phyloP scores from a whole-genome alignment of 805 yeast species.

The Kluyveromyces lactis region DNA sequence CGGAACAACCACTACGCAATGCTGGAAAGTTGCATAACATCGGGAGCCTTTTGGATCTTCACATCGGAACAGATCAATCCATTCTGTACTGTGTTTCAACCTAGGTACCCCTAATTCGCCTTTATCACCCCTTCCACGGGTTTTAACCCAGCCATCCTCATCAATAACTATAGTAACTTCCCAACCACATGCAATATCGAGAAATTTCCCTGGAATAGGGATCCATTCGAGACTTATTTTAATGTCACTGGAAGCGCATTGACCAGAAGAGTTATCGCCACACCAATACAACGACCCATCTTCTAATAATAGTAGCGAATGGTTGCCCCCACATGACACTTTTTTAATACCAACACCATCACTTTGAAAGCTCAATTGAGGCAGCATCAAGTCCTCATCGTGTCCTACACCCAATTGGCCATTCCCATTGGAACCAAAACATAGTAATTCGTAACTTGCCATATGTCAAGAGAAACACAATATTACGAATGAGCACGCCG shows the following conservation, averaged over 20 bases:
- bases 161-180: slow-evolving; percentile 53
- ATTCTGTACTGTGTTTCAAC: slow-evolving; percentile 13
- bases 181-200: slow-evolving; percentile 68
- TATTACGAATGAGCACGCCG: too few relatives aligned
- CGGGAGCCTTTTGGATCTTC: slow-evolving; percentile 6
- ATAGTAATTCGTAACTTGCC: neutral
- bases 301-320: slow-evolving; percentile 51
- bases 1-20: slow-evolving; percentile 66
- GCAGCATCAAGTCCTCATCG: slow-evolving; percentile 38
- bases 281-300: slow-evolving; percentile 46
- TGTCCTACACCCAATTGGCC: slow-evolving; percentile 61
- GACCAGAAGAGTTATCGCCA: slow-evolving; percentile 55
- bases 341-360: slow-evolving; percentile 27
- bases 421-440: slow-evolving; percentile 79
- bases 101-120: slow-evolving; percentile 64
- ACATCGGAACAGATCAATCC: slow-evolving; percentile 8
- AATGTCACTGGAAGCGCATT: slow-evolving; percentile 34
- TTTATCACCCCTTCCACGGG: slow-evolving; percentile 55
- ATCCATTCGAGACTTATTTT: slow-evolving; percentile 1
- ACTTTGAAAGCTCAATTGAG: slow-evolving; percentile 18
- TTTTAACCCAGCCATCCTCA: slow-evolving; percentile 33
- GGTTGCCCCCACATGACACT: slow-evolving; percentile 81
- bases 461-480: too few relatives aligned
- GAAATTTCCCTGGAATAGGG: slow-evolving; percentile 27
- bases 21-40: slow-evolving; percentile 30